Evolutionary conservation across 805 yeast genomes (phyloP).

Genomic region (Monosporozyma solicola): DNA sequence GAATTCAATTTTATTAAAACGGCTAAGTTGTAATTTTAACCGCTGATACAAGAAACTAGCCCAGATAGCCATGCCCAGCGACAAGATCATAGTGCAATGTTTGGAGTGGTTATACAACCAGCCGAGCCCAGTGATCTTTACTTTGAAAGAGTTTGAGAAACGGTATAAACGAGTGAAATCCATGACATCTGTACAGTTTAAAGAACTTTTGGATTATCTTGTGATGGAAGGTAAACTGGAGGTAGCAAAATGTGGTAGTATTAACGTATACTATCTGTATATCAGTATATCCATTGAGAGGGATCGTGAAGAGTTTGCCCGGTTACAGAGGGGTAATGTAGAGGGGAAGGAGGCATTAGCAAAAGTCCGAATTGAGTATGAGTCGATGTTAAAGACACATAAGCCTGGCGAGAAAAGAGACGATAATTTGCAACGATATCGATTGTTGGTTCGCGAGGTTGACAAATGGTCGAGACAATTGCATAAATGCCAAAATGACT

Average conservation of each 20-base stretch:
- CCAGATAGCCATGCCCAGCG: not conserved
- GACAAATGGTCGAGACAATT: not conserved
- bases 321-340: not conserved
- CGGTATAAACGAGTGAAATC: slow-evolving; percentile 5
- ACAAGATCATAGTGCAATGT: not conserved
- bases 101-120: slow-evolving; percentile 2
- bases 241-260: slow-evolving; percentile 47
- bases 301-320: not conserved
- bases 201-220: slow-evolving; percentile 5
- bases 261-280: slow-evolving; percentile 35
- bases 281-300: not conserved
- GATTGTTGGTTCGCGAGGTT: not conserved
- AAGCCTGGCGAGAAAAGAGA: not conserved
- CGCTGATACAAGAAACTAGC: no score
- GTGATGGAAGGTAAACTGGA: slow-evolving; percentile 14
- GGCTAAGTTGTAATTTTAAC: no score
- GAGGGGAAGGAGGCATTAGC: slow-evolving; percentile 2
- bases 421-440: not conserved
- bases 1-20: no score
- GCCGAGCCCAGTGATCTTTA: slow-evolving; percentile 2
- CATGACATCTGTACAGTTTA: slow-evolving; percentile 1
- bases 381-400: not conserved
- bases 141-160: slow-evolving; percentile 10
- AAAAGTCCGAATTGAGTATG: not conserved
- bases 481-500: slow-evolving; percentile 6